A percentile compares a stretch with the other conserved stretches of the same genome.
These are phyloP conservation scores for Phytophthora pinifolia DNA, from an alignment of 352 stramenopile genomes.

Conservation along the genomic window DNA sequence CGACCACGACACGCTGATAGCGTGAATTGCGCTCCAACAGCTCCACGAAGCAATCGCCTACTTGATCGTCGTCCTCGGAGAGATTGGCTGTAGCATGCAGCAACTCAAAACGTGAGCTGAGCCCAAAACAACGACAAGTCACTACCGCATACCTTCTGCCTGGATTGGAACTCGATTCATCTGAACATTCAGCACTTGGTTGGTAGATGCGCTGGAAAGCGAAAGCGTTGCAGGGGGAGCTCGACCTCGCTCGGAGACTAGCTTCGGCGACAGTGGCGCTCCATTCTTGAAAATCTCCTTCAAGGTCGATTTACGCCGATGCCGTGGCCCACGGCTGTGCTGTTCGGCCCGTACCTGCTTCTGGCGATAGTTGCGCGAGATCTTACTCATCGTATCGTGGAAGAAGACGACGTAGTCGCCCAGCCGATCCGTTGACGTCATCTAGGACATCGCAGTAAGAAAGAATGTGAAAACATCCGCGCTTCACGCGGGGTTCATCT, in stretches of 20 bases:
- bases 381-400: slow-evolving; percentile 63
- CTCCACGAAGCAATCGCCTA: slow-evolving; percentile 54
- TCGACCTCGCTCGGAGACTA: slow-evolving; percentile 19
- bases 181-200: slow-evolving; percentile 34
- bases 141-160: slow-evolving; percentile 18
- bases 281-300: slow-evolving; percentile 27
- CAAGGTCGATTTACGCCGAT: slow-evolving; percentile 34
- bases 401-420: slow-evolving; percentile 79
- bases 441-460: slow-evolving; percentile 32
- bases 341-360: slow-evolving; percentile 34
- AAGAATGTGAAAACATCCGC: slow-evolving; percentile 2
- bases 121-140: neutral
- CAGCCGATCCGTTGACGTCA: slow-evolving; percentile 67
- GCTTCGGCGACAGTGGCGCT: slow-evolving; percentile 5
- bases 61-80: slow-evolving; percentile 31
- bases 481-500: neutral
- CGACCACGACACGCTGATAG: slow-evolving; percentile 51
- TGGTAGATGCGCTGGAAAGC: slow-evolving; percentile 9
- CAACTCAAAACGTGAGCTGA: neutral
- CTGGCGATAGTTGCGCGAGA: slow-evolving; percentile 45
- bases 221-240: slow-evolving; percentile 8
- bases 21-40: slow-evolving; percentile 53
- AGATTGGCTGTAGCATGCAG: slow-evolving; percentile 5
- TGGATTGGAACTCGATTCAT: slow-evolving; percentile 34
- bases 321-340: slow-evolving; percentile 22